These are phyloP conservation scores for Linum usitatissimum DNA, from an alignment of 345 rosid genomes.

Conservation along the genomic window DNA sequence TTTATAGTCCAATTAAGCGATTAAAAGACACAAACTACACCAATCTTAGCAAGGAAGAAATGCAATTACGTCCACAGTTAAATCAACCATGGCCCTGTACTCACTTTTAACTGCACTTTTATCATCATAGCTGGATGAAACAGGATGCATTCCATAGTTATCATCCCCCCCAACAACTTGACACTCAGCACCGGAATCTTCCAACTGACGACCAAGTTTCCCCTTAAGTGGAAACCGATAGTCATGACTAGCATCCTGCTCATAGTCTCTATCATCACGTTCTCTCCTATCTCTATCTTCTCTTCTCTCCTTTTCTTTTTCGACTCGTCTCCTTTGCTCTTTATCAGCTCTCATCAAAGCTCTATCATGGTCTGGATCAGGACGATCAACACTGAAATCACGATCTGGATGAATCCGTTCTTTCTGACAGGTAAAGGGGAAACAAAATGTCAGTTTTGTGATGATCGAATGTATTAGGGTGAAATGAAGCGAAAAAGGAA, in stretches of 20 bases:
- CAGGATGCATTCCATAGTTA: slow-evolving; percentile 35
- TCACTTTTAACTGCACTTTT: slow-evolving; percentile 54
- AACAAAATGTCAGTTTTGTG: slow-evolving; percentile 23
- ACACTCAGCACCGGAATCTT: slow-evolving; percentile 43
- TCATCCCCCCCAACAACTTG: slow-evolving; percentile 55
- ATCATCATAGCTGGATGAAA: slow-evolving; percentile 55
- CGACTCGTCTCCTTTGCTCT: slow-evolving; percentile 62
- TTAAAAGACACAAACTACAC: not conserved
- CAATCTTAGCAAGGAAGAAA: not conserved
- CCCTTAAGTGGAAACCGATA: slow-evolving; percentile 39
- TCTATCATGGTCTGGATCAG: slow-evolving; percentile 50
- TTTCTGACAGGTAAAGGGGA: slow-evolving; percentile 39
- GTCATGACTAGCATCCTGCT: slow-evolving; percentile 50
- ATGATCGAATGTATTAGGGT: slow-evolving; percentile 2
- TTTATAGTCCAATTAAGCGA: slow-evolving; percentile 14
- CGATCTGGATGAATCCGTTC: slow-evolving; percentile 53
- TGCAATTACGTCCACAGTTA: not conserved
- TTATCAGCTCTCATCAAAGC: slow-evolving; percentile 40
- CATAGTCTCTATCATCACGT: slow-evolving; percentile 44
- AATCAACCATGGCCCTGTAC: slow-evolving; percentile 7
- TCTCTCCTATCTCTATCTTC: slow-evolving; percentile 66
- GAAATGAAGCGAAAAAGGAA: slow-evolving; percentile 5
- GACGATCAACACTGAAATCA: slow-evolving; percentile 45
- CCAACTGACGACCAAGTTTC: slow-evolving; percentile 30
- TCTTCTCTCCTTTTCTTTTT: slow-evolving; percentile 58